A percentile compares a stretch with the other conserved stretches of the same genome.
These are phyloP conservation scores for Hordeum pubiflorum DNA, from an alignment of 202 grass and related monocot genomes.

Conservation along the genomic window DNA sequence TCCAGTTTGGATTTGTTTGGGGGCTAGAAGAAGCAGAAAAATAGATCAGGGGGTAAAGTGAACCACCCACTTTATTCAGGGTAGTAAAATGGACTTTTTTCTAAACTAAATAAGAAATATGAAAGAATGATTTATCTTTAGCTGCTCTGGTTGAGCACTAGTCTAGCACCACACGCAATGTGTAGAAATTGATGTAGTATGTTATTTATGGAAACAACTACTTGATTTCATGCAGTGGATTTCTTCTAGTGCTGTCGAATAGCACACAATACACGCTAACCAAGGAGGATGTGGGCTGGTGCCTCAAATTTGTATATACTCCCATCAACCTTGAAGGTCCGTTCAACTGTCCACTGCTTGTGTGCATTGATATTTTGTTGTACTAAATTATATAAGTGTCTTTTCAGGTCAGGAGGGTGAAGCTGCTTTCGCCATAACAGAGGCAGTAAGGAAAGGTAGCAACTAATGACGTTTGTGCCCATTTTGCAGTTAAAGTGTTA, in stretches of 20 bases:
- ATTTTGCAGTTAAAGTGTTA: not conserved
- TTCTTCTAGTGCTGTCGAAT: slow-evolving; percentile 64
- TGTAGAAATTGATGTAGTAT: not conserved
- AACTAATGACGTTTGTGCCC: slow-evolving; percentile 15
- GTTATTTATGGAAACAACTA: slow-evolving; percentile 5
- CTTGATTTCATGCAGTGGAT: slow-evolving; percentile 46
- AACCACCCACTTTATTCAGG: too few relatives aligned
- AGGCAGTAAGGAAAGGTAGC: slow-evolving; percentile 79
- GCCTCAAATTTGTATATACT: slow-evolving; percentile 73
- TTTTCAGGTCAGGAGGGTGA: slow-evolving; percentile 69
- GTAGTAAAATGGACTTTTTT: too few relatives aligned
- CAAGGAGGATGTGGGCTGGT: slow-evolving; percentile 57
- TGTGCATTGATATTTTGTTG: slow-evolving; percentile 16
- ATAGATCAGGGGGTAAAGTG: too few relatives aligned
- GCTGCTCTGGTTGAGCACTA: not conserved
- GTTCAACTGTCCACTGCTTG: slow-evolving; percentile 30
- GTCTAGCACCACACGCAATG: not conserved
- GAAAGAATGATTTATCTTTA: not conserved
- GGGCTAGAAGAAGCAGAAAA: too few relatives aligned
- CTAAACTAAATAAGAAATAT: slow-evolving; percentile 18
- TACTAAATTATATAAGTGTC: slow-evolving; percentile 25
- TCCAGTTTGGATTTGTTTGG: too few relatives aligned
- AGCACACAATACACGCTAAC: slow-evolving; percentile 61
- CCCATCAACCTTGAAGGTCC: slow-evolving; percentile 82
- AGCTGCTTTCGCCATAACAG: slow-evolving; percentile 54